Percentiles rank a stretch among this genome's conserved stretches.
These are phyloP conservation scores for Lachnellula occidentalis DNA, from an alignment of 2,329 filamentous ascomycete species.

Conservation along the genomic window DNA sequence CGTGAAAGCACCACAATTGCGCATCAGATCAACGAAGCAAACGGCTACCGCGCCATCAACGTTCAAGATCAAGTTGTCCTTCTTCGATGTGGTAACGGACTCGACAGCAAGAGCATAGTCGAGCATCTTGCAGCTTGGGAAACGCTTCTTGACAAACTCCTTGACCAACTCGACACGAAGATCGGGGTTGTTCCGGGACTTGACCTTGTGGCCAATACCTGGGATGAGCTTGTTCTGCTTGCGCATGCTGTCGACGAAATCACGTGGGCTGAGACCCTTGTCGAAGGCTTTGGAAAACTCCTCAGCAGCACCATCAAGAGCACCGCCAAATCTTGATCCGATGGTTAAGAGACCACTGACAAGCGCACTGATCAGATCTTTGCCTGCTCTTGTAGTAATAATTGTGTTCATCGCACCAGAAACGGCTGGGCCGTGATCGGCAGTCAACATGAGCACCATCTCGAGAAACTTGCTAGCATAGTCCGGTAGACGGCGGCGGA, in stretches of 20 bases:
- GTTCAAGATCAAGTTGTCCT: constrained; percentile 99
- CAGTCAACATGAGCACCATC: constrained; percentile 99
- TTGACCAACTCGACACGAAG: constrained; percentile 99
- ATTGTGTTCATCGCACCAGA: constrained; percentile 99
- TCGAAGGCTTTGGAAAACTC: constrained; percentile 98
- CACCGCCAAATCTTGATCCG: constrained; percentile 96
- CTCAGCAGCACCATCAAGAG: constrained; percentile 92
- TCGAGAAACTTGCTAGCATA: constrained; percentile 99
- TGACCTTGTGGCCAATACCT: constrained; percentile 98
- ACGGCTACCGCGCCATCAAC: constrained; percentile 97
- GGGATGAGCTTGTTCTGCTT: constrained; percentile 99
- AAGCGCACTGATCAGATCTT: constrained; percentile 93
- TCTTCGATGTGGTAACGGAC: constrained; percentile 98
- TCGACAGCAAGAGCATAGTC: constrained; percentile 98
- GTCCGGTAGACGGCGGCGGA: constrained; percentile 91
- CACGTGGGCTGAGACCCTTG: constrained; percentile 95
- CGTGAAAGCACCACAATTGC: constrained; percentile 97
- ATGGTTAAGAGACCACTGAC: constrained; percentile 97
- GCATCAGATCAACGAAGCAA: constrained; percentile 96
- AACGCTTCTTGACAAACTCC: constrained; percentile 96
- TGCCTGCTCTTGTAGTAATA: constrained; percentile 97
- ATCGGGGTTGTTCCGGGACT: constrained; percentile 99
- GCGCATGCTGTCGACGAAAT: constrained; percentile 98
- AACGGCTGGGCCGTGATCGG: constrained; percentile 96
- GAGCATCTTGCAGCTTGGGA: constrained; percentile 96